A percentile compares a stretch with the other conserved stretches of the same genome.
Conservation (phyloP, 2,329 filamentous ascomycete species). For the Beauveria asiatica region DNA sequence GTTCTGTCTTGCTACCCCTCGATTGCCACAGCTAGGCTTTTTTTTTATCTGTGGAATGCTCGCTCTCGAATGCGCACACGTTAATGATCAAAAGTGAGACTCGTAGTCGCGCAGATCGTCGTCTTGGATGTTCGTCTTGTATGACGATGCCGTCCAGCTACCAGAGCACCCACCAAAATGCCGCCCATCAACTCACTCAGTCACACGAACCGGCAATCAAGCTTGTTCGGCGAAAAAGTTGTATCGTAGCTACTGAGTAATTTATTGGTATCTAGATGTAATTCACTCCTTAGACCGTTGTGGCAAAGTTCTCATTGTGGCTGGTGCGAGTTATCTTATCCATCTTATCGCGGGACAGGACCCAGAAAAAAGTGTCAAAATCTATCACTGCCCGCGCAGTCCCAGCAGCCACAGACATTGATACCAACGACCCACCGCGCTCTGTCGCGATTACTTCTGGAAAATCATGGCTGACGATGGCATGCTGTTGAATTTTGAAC, state of each 20-base stretch:
- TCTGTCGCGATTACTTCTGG: neutral
- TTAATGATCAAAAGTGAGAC: neutral
- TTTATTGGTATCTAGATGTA: neutral
- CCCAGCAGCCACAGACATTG: neutral
- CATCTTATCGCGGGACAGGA: conserved; percentile 4
- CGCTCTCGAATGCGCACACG: neutral
- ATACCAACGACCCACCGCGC: neutral
- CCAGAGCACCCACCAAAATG: neutral
- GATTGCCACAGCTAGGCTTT: neutral
- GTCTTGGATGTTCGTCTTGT: neutral
- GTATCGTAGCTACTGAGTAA: no score
- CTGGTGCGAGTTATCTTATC: conserved; percentile 6
- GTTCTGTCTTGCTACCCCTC: neutral
- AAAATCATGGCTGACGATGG: conserved; percentile 80
- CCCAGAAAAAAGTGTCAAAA: conserved; percentile 12
- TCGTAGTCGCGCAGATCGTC: neutral
- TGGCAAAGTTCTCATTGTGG: neutral
- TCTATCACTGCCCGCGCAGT: conserved; percentile 7
- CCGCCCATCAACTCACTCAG: neutral
- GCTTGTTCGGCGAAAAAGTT: no score
- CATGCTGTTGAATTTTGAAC: conserved; percentile 85
- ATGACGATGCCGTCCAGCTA: neutral
- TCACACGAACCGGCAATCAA: no score
- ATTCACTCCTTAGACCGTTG: neutral
- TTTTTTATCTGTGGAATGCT: neutral